Conservation (phyloP, 495 filamentous ascomycete species). For the Penicillium angulare region DNA sequence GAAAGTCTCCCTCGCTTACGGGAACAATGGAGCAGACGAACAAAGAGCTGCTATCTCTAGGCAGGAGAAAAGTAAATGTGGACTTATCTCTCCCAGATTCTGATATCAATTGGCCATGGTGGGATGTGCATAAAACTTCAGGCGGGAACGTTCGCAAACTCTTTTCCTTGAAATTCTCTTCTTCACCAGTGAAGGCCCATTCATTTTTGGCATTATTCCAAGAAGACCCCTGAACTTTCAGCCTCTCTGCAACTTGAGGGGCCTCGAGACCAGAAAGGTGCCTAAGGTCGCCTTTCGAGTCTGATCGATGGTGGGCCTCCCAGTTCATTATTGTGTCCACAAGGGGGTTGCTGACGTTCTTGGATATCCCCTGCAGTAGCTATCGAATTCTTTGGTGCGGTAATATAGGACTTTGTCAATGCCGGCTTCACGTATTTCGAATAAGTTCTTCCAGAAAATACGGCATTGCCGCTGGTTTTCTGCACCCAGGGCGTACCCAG, state of each 20-base stretch:
- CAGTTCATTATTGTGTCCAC: conserved; percentile 11
- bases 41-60: conserved; percentile 6
- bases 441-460: conserved; percentile 21
- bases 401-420: conserved; percentile 20
- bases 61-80: conserved; percentile 9
- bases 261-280: neutral
- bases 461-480: conserved; percentile 19
- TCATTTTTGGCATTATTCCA: conserved; percentile 15
- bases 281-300: conserved; percentile 1
- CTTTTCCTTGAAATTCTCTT: conserved; percentile 6
- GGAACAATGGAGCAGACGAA: conserved; percentile 14
- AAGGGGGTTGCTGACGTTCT: conserved; percentile 10
- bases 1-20: conserved; percentile 13
- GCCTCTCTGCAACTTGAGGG: conserved; percentile 3
- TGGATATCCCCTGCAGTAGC: conserved; percentile 15
- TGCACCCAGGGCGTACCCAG: conserved; percentile 10
- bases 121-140: neutral
- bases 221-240: conserved; percentile 8
- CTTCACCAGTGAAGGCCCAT: conserved; percentile 2
- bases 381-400: conserved; percentile 20
- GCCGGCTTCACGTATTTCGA: conserved; percentile 16
- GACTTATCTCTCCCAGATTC: conserved; percentile 14
- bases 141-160: neutral
- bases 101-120: neutral
- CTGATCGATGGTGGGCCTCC: conserved; percentile 11